Evolutionary conservation across 1,284 basidiomycete species (phyloP).

Genomic region (Leccinum griseonigrum): DNA sequence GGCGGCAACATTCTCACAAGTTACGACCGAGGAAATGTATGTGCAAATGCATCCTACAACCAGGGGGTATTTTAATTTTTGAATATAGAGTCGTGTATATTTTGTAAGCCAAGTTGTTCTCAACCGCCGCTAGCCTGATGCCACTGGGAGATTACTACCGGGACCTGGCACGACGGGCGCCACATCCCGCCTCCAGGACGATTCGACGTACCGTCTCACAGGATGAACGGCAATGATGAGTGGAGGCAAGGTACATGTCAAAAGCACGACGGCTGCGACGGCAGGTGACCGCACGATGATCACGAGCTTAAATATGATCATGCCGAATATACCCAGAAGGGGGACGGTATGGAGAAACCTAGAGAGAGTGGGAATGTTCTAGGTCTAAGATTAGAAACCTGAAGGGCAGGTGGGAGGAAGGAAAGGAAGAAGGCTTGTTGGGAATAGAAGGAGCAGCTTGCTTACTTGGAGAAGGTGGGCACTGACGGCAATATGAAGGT

Average conservation of each 20-base stretch:
- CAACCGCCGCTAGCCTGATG: not conserved
- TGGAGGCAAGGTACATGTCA: constrained; percentile 23
- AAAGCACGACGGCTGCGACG: constrained; percentile 17
- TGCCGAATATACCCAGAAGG: constrained; percentile 26
- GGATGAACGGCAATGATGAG: constrained; percentile 13
- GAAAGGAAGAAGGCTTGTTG: not conserved
- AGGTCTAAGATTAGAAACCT: not conserved
- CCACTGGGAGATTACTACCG: not conserved
- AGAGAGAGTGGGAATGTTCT: constrained; percentile 19
- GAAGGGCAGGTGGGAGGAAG: not conserved
- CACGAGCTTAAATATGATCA: constrained; percentile 20
- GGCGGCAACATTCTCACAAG: constrained; percentile 5
- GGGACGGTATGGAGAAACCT: constrained; percentile 27
- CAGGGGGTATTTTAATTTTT: not conserved
- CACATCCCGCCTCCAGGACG: constrained; percentile 1
- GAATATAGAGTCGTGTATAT: not conserved
- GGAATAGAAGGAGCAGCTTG: not conserved
- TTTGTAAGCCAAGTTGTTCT: not conserved
- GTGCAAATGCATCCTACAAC: constrained; percentile 6
- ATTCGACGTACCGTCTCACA: constrained; percentile 3
- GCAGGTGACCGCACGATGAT: constrained; percentile 20
- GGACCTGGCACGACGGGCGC: not conserved
- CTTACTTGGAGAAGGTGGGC: constrained; percentile 21
- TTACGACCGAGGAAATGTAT: constrained; percentile 1
- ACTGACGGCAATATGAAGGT: constrained; percentile 23